A percentile compares a stretch with the other conserved stretches of the same genome.
phyloP scores from a whole-genome alignment of 441 rosid genomes.

The Syzygium syzygioides region DNA sequence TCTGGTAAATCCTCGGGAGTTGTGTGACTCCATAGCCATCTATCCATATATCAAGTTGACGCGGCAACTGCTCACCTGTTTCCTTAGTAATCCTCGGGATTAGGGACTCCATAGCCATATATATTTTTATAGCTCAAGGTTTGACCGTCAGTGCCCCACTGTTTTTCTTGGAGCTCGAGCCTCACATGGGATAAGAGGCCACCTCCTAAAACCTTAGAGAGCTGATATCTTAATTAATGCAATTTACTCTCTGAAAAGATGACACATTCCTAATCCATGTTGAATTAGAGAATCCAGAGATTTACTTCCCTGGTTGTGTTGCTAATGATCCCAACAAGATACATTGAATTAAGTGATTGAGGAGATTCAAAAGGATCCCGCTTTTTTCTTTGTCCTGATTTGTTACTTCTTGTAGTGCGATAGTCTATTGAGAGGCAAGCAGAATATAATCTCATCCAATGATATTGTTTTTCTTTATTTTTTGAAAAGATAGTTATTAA shows the following conservation, averaged over 20 bases:
- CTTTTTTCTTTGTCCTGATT: background rate
- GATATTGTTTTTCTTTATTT: background rate
- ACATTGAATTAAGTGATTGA: background rate
- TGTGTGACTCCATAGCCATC: background rate
- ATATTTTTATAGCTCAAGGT: background rate
- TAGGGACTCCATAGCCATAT: background rate
- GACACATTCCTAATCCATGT: background rate
- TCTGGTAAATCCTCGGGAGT: background rate
- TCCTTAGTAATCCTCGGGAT: background rate
- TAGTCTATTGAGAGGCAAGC: background rate
- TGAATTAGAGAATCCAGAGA: background rate
- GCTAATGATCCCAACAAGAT: background rate
- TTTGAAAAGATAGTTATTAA: background rate
- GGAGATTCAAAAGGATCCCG: too few relatives aligned
- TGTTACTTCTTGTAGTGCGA: background rate
- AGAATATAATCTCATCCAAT: background rate
- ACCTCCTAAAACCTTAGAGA: background rate
- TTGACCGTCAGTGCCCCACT: background rate
- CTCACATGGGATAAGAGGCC: background rate
- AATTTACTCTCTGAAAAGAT: background rate
- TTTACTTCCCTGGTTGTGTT: background rate
- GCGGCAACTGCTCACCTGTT: background rate
- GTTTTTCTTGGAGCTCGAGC: background rate
- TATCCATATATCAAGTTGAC: background rate
- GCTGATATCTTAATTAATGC: background rate